phyloP scores from a whole-genome alignment of 805 yeast genomes.

The Torulaspora franciscae region DNA sequence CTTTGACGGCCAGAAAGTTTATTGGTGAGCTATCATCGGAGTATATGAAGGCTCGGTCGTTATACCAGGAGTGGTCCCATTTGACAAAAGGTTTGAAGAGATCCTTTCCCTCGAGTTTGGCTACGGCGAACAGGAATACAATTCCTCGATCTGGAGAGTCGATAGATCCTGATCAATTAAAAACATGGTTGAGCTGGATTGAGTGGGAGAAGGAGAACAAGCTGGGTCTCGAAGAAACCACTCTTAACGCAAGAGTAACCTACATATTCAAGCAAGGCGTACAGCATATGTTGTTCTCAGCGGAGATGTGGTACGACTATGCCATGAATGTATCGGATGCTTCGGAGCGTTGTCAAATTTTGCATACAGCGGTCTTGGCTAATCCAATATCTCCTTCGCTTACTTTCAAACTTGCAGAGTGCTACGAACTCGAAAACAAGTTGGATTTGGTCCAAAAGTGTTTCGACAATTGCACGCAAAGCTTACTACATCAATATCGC shows the following conservation, averaged over 20 bases:
- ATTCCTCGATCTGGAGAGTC: slow-evolving; percentile 26
- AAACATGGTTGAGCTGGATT: slow-evolving; percentile 69
- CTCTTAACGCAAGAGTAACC: slow-evolving; percentile 51
- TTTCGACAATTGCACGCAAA: slow-evolving; percentile 49
- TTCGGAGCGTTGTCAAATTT: slow-evolving; percentile 30
- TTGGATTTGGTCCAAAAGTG: slow-evolving; percentile 45
- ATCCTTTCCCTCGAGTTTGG: slow-evolving; percentile 28
- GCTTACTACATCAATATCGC: slow-evolving; percentile 40
- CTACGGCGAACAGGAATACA: slow-evolving; percentile 27
- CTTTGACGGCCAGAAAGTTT: slow-evolving; percentile 75
- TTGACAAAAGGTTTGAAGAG: slow-evolving; percentile 50
- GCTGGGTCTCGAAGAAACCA: slow-evolving; percentile 50
- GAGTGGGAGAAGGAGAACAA: slow-evolving; percentile 73
- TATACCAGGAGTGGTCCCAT: slow-evolving; percentile 64
- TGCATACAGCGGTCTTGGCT: slow-evolving; percentile 51
- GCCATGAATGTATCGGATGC: slow-evolving; percentile 30
- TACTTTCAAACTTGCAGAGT: slow-evolving; percentile 62
- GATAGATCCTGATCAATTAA: slow-evolving; percentile 36
- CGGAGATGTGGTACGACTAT: slow-evolving; percentile 40
- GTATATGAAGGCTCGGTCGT: slow-evolving; percentile 81
- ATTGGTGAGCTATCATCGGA: slow-evolving; percentile 76
- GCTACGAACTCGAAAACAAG: slow-evolving; percentile 56
- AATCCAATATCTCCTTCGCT: slow-evolving; percentile 70
- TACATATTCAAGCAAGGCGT: slow-evolving; percentile 72
- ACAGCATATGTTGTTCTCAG: slow-evolving; percentile 28